phyloP scores from a whole-genome alignment of 1,284 basidiomycete genomes.

The Uromyces viciae-fabae region DNA sequence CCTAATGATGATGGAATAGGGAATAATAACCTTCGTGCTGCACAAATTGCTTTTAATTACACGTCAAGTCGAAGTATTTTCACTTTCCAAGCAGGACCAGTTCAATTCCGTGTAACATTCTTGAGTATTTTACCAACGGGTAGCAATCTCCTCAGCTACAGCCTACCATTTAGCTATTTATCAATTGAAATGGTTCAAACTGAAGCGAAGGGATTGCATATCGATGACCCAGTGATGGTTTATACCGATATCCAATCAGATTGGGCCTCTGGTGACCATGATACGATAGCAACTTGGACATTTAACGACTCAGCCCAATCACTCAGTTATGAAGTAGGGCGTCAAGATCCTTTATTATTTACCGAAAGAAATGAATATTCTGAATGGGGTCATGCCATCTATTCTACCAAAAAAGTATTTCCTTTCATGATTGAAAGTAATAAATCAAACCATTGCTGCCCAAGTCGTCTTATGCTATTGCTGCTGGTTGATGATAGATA shows the following conservation, averaged over 20 bases:
- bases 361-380: conserved; percentile 53
- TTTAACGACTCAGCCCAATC: conserved; percentile 48
- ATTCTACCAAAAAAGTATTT: conserved; percentile 50
- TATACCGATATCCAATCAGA: conserved; percentile 51
- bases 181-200: conserved; percentile 51
- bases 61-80: conserved; percentile 53
- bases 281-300: conserved; percentile 46
- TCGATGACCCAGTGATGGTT: conserved; percentile 52
- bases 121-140: conserved; percentile 51
- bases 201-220: conserved; percentile 50
- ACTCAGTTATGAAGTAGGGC: conserved; percentile 49
- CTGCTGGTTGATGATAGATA: not conserved
- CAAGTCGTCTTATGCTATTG: not conserved
- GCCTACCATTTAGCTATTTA: conserved; percentile 52
- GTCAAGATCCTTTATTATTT: conserved; percentile 51
- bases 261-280: conserved; percentile 52
- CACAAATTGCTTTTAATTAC: conserved; percentile 51
- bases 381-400: conserved; percentile 53
- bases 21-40: conserved; percentile 48
- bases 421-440: no score
- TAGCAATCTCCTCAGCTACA: conserved; percentile 52
- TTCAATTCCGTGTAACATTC: conserved; percentile 53
- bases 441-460: not conserved
- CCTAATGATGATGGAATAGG: conserved; percentile 37
- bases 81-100: conserved; percentile 50